A percentile compares a stretch with the other conserved stretches of the same genome.
phyloP scores from a whole-genome alignment of 2,329 filamentous ascomycete species.

The Ophiostoma pallidulum region DNA sequence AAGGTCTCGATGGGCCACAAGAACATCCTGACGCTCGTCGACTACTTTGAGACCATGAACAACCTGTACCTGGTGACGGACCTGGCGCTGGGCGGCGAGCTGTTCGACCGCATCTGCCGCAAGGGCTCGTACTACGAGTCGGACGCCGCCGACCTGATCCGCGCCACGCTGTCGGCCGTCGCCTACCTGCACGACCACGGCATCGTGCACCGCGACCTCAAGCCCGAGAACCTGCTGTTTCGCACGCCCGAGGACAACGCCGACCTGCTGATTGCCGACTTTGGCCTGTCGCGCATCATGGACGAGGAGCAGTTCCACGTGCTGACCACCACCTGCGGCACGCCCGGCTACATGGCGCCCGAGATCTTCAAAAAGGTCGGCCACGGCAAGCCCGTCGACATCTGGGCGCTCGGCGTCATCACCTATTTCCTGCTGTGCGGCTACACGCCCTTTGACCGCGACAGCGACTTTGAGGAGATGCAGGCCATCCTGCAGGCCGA shows the following conservation, averaged over 20 bases:
- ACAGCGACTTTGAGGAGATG: slow-evolving; percentile 98
- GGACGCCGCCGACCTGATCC: slow-evolving; percentile 89
- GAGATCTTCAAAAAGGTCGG: slow-evolving; percentile 99
- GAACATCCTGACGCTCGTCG: slow-evolving; percentile 93
- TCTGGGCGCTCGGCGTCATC: slow-evolving; percentile 97
- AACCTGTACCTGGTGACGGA: slow-evolving; percentile 98
- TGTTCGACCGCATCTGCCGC: slow-evolving; percentile 96
- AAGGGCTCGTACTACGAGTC: slow-evolving; percentile 98
- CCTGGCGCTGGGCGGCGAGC: slow-evolving; percentile 87
- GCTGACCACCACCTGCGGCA: slow-evolving; percentile 93
- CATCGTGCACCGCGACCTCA: no score
- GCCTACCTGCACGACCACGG: slow-evolving; percentile 96
- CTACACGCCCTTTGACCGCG: slow-evolving; percentile 95
- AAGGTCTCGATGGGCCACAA: slow-evolving; percentile 98
- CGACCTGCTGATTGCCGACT: slow-evolving; percentile 93
- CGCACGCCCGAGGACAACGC: slow-evolving; percentile 96
- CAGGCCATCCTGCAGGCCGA: slow-evolving; percentile 95
- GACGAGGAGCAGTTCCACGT: slow-evolving; percentile 98
- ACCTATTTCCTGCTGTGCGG: slow-evolving; percentile 97
- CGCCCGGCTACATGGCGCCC: slow-evolving; percentile 97
- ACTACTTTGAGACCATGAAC: slow-evolving; percentile 99
- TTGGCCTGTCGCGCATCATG: slow-evolving; percentile 94
- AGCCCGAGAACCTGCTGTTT: slow-evolving; percentile 95
- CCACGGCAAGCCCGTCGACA: slow-evolving; percentile 94
- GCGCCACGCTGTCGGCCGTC: slow-evolving; percentile 90